These are phyloP conservation scores for Blastobotrys niveus DNA, from an alignment of 1,139 yeast species.

Conservation along the genomic window DNA sequence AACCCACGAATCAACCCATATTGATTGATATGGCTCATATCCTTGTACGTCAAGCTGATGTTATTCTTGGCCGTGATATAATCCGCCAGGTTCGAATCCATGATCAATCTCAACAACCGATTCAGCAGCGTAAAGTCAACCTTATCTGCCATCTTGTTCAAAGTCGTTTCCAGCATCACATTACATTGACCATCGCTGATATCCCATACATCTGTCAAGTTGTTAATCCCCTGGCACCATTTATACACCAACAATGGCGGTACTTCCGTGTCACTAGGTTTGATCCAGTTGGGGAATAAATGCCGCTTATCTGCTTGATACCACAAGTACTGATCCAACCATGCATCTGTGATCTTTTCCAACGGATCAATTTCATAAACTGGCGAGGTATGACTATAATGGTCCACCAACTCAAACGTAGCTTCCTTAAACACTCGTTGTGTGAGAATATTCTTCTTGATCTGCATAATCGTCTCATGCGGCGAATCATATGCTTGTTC, in stretches of 20 bases:
- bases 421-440: constrained; percentile 92
- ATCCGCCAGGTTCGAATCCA: constrained; percentile 91
- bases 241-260: constrained; percentile 89
- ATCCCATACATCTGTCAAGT: constrained; percentile 73
- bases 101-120: constrained; percentile 67
- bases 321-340: constrained; percentile 92
- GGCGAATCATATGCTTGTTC: constrained; percentile 98
- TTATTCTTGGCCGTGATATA: constrained; percentile 91
- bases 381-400: constrained; percentile 77
- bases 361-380: constrained; percentile 84
- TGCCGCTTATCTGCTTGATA: constrained; percentile 86
- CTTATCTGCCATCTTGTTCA: constrained; percentile 71
- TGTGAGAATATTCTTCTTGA: constrained; percentile 75
- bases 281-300: constrained; percentile 92
- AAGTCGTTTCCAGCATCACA: constrained; percentile 74
- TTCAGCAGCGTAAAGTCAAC: constrained; percentile 84
- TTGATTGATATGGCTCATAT: constrained; percentile 90
- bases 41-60: constrained; percentile 75
- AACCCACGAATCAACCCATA: constrained; percentile 84
- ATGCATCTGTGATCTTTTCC: constrained; percentile 95
- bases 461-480: constrained; percentile 79
- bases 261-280: constrained; percentile 90
- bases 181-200: constrained; percentile 66
- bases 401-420: constrained; percentile 85
- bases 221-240: constrained; percentile 94